phyloP scores from a whole-genome alignment of 805 yeast genomes.

The Candida verbasci region DNA sequence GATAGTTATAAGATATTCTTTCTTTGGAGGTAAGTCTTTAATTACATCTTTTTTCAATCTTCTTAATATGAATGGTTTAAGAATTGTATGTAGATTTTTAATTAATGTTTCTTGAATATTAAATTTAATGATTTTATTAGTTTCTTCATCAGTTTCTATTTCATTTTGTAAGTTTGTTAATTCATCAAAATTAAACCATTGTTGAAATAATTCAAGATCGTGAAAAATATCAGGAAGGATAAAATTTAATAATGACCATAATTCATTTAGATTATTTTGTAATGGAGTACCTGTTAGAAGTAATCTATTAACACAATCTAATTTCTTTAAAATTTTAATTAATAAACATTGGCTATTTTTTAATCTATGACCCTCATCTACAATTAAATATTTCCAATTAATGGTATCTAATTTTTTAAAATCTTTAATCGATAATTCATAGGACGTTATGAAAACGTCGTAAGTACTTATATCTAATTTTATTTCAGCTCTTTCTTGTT shows the following conservation, averaged over 20 bases:
- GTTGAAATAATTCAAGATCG: slow-evolving; percentile 83
- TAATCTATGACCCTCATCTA: slow-evolving; percentile 93
- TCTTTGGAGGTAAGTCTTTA: slow-evolving; percentile 73
- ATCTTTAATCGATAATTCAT: slow-evolving; percentile 76
- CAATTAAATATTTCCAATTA: slow-evolving; percentile 79
- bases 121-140: slow-evolving; percentile 52
- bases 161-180: slow-evolving; percentile 31
- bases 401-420: slow-evolving; percentile 46
- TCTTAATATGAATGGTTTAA: slow-evolving; percentile 83
- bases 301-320: slow-evolving; percentile 66
- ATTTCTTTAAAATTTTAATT: slow-evolving; percentile 64
- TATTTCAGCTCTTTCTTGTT: slow-evolving; percentile 48
- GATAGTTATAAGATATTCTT: slow-evolving; percentile 80
- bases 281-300: slow-evolving; percentile 94
- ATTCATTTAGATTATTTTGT: slow-evolving; percentile 83
- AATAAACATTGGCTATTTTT: slow-evolving; percentile 79
- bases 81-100: slow-evolving; percentile 75
- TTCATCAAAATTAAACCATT: slow-evolving; percentile 86
- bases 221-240: slow-evolving; percentile 90
- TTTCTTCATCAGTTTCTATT: slow-evolving; percentile 33
- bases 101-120: slow-evolving; percentile 52
- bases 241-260: slow-evolving; percentile 90
- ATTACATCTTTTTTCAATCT: slow-evolving; percentile 75
- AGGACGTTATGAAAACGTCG: slow-evolving; percentile 71
- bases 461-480: slow-evolving; percentile 22